Percentiles rank a stretch among this genome's conserved stretches.
phyloP scores from a whole-genome alignment of 192 early-diverging fungal species.

The Cetraspora pellucida region DNA sequence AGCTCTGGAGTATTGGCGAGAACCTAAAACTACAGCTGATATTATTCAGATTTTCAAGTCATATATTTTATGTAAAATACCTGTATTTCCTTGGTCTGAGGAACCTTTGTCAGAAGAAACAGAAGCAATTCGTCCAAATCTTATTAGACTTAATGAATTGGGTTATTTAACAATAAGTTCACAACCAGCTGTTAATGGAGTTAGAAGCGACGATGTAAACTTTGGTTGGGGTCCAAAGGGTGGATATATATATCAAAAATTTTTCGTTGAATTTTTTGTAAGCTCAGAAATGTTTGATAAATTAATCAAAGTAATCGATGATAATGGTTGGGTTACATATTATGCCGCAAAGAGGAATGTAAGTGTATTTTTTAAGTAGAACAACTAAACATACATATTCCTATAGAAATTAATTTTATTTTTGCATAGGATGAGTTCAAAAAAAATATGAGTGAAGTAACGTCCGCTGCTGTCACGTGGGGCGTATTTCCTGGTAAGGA shows the following conservation, averaged over 20 bases:
- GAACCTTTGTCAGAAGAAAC: conserved; percentile 73
- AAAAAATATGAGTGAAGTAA: conserved; percentile 84
- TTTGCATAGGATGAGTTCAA: conserved; percentile 72
- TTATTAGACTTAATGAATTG: conserved; percentile 72
- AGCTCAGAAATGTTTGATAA: conserved; percentile 63
- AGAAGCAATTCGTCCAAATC: conserved; percentile 65
- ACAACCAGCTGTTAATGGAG: conserved; percentile 95
- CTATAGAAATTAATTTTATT: neutral
- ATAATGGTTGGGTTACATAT: conserved; percentile 77
- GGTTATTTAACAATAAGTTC: conserved; percentile 94
- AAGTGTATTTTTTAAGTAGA: neutral
- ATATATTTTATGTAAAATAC: conserved; percentile 80
- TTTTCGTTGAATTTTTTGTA: conserved; percentile 96
- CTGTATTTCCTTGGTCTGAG: conserved; percentile 91
- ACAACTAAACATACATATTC: neutral
- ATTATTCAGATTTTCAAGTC: conserved; percentile 76
- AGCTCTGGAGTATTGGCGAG: conserved; percentile 77
- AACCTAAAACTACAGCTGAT: conserved; percentile 68
- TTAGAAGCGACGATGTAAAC: conserved; percentile 63
- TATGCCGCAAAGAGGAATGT: conserved; percentile 83
- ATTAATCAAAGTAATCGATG: conserved; percentile 69
- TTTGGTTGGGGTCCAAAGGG: conserved; percentile 97
- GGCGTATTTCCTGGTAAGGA: conserved; percentile 97
- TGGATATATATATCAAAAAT: conserved; percentile 97
- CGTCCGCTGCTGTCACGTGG: conserved; percentile 97